Conservation (phyloP, 2,329 filamentous ascomycete species). For the Beauveria pseudobassiana region DNA sequence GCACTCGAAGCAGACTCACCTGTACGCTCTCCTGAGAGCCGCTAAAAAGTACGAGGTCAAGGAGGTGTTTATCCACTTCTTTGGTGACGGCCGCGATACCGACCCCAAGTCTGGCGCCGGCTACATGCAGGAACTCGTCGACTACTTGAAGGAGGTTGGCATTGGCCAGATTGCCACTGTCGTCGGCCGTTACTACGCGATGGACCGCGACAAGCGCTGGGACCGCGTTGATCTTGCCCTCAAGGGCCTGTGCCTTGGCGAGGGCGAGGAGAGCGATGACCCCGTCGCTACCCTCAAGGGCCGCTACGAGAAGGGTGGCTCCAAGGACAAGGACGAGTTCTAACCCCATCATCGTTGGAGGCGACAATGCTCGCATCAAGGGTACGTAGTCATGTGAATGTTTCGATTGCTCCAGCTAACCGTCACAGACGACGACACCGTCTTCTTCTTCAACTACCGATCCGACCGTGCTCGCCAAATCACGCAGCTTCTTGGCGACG, state of each 20-base stretch:
- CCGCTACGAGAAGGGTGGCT: slow-evolving; percentile 66
- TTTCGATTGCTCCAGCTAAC: not conserved
- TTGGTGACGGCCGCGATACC: slow-evolving; percentile 94
- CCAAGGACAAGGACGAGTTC: slow-evolving; percentile 86
- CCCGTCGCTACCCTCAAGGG: slow-evolving; percentile 81
- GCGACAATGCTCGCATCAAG: slow-evolving; percentile 77
- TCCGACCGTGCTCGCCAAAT: slow-evolving; percentile 96
- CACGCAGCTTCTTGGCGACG: slow-evolving; percentile 84
- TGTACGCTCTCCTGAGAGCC: slow-evolving; percentile 78
- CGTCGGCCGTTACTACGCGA: slow-evolving; percentile 94
- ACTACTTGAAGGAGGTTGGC: slow-evolving; percentile 75
- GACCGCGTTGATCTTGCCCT: slow-evolving; percentile 86
- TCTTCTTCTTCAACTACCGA: slow-evolving; percentile 99
- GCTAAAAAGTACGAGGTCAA: slow-evolving; percentile 84
- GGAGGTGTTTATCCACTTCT: slow-evolving; percentile 97
- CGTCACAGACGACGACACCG: slow-evolving; percentile 69
- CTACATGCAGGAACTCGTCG: slow-evolving; percentile 81
- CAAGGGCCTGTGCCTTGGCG: slow-evolving; percentile 76
- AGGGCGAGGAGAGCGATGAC: slow-evolving; percentile 80
- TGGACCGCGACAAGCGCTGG: slow-evolving; percentile 99
- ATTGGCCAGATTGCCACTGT: slow-evolving; percentile 84
- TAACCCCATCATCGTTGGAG: slow-evolving; percentile 93
- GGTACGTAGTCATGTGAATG: slow-evolving; percentile 38
- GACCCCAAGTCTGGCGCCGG: slow-evolving; percentile 88
- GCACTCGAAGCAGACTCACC: slow-evolving; percentile 92